Evolutionary conservation across 352 stramenopile genomes (phyloP), one percentile per base, ranked within the genome.

Genomic region (Globisporangium solare): DNA sequence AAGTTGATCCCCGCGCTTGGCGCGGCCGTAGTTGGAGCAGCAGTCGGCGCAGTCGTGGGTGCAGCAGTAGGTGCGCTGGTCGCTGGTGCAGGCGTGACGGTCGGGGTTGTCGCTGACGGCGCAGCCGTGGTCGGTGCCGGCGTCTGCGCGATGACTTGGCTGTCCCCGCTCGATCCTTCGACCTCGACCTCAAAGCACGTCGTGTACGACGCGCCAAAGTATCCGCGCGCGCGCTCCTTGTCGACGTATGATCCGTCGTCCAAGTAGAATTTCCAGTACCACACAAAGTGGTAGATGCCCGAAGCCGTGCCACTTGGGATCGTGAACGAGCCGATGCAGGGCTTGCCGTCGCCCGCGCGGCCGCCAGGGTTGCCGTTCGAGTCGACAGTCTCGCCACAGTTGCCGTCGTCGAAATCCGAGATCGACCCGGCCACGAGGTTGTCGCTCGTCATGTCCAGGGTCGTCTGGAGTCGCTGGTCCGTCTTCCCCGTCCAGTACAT

Each of bases 241-340:
- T 88, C 77, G 5, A 81, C 65, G 51, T 88, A 88, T 2, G 56
- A 58, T 46, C 69, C 64, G 47, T 85, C 56, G 32, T 83, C 70
- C 6, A 83, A 54, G 61, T 79, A 88, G 58, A 84, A 88, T 45
- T 74, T 84, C 78, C 78, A 88, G 58, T 80, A 86, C 78, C 78
- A 88, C 10, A 88, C 78, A 61, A 86, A 77, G 32, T 79, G 78
- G 63, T 85, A 88, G 40, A 79, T 66, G 14, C 78, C 78, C 1
- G 75, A 60, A 10, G 68, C 18, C 0, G 73, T 83, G 22, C 72
- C 72, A 7, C 46, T 51, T 0, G 78, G 75, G 41, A 86, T 66
- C 31, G 60, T 65, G 47, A 88, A 88, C 20, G 65, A 64, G 6
- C 78, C 72, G 27, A 88, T 67, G 39, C 78, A 88, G 2, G 78